Base-by-base conservation (phyloP, 1,284 basidiomycete species). In the Papiliotrema terrestris region DNA sequence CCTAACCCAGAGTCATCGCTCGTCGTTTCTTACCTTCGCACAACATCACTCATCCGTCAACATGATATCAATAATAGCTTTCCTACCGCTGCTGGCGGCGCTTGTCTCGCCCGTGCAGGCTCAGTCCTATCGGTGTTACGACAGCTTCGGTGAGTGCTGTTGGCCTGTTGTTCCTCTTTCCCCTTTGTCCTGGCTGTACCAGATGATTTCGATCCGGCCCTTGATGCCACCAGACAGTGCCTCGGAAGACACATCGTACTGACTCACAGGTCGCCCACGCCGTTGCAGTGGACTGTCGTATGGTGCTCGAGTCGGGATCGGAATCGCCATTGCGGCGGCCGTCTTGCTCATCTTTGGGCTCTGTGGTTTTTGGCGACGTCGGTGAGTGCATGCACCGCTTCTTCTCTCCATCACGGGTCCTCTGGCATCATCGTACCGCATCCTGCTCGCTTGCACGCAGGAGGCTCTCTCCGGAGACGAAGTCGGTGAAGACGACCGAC, bases 251-350 rank as follows among this genome's bases (percentile, higher is more conserved):
- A n/a, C n/a, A 32, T 32, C 39, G 20, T 41, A 17, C 15, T 20
- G 5, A 41, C 15, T 41, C 39, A n/a, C 45, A 65, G 65, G 58
- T 22, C 50, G 57, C 3, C n/a, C 50, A 19, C 65, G 67, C 41
- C 62, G 68, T 44, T 66, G 65, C 47, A 48, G 53, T 26, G 70
- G 70, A 2, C 49, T 76, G 8, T 46, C 55, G 5, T 66, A 63
- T 46, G 73, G 70, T 32, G 72, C 71, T 3, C 56, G 73, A 32
- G 65, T 73, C 41, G 74, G 71, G 54, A 74, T 76, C 43, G 74
- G 73, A 54, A 56, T 74, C 8, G 71, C 70, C 37, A 54, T 75
- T 19, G 74, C 68, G 6, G 69, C 58, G 15, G 69, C 52, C 26
- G 65, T 76, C 1, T 14, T 73, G 3, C 25, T 72, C 14, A 35